Evolutionary conservation across 768 basidiomycete species (phyloP), one percentile per base, ranked within the genome.

Genomic region (Tephrocybe rancida): DNA sequence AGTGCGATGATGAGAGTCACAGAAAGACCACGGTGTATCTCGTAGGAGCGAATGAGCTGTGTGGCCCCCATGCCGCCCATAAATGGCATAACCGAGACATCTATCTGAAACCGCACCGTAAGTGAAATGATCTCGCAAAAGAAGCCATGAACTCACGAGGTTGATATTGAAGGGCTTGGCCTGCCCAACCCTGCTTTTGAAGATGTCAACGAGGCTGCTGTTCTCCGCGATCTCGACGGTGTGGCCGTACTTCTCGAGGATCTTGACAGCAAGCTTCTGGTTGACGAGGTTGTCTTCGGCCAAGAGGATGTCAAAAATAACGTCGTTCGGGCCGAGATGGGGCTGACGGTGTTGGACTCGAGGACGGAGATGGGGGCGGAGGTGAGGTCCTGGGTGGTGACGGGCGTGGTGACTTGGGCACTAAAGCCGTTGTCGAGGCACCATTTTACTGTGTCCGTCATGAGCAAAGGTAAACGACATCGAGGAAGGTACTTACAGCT

Each of bases 21-120:
- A 13, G 83, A 66, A 26, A 93, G 74, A 6, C 84, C 79, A 5
- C 55, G 46, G 14, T 86, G 80, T 66, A 80, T 73, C 73, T 98
- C 96, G 65, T 86, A 92, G 32, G 84, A 81, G 46, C 96, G 85
- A 56, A 98, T 97, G 52, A 92, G 77, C 59, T 94, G 88, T 0
- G 97, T 99, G 1, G 96, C 93, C 70, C 98, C 95, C 87, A 96
- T 93, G 58, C 96, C 95, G 45, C 95, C 95, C 93, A 98, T 98
- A 71, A 95, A 88, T 5, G 95, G 93, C 93, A 96, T 95, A n/a
- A n/a, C n/a, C 10, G 95, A 97, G 13, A 97, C 89, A 63, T 98
- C 95, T 95, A 98, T 98, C 91, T 96, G 56, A 14, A 47, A 46
- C 11, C 41, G 3, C 24, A 53, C 46, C 37, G n/a, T 55, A 27